phyloP scores from a whole-genome alignment of 108 stramenopile species.

The Nitzschia inconspicua region DNA sequence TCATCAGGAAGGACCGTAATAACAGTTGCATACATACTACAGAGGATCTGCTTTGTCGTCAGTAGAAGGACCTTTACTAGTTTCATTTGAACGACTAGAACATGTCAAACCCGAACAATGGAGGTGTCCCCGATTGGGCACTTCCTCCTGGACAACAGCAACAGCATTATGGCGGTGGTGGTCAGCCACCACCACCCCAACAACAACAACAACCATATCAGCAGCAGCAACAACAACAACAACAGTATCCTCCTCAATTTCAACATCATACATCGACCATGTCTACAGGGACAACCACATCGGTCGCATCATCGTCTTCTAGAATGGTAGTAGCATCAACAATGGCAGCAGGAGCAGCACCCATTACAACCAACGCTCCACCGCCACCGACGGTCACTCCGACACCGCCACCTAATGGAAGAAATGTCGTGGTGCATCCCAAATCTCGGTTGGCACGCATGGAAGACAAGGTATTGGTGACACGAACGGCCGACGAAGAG shows the following conservation, averaged over 20 bases:
- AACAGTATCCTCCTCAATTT: conserved; percentile 1
- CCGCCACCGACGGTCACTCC: not conserved
- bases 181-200: too few species aligned
- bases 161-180: too few species aligned
- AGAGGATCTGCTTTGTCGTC: too few species aligned
- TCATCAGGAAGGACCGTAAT: too few species aligned
- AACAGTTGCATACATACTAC: too few species aligned
- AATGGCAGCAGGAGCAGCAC: not conserved
- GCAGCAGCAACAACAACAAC: conserved; percentile 1
- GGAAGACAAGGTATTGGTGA: conserved; percentile 37
- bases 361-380: not conserved
- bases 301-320: too few species aligned
- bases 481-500: conserved; percentile 73
- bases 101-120: conserved; percentile 3
- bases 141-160: conserved; percentile 1
- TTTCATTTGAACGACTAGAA: too few species aligned
- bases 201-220: conserved; percentile 3
- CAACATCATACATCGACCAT: not conserved
- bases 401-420: not conserved
- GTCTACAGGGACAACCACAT: not conserved
- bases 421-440: not conserved
- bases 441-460: conserved; percentile 1
- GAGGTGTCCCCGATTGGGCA: conserved; percentile 9
- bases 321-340: conserved; percentile 2
- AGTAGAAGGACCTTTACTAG: too few species aligned